Evolutionary conservation across 768 basidiomycete genomes (phyloP).

Genomic region (Tricholoma sp.): DNA sequence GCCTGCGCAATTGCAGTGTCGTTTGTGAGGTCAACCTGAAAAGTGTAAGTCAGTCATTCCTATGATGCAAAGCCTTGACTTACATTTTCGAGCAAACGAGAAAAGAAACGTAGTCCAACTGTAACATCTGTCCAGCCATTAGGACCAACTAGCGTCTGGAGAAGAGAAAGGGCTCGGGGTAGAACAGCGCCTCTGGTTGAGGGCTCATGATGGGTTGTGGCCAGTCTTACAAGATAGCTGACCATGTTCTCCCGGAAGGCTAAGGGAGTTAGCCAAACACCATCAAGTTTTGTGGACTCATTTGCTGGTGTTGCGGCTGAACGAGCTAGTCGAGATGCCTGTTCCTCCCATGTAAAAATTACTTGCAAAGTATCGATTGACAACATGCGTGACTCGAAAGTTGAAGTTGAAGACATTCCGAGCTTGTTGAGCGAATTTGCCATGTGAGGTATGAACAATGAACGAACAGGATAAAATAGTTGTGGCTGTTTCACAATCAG

Average conservation of each 20-base stretch:
- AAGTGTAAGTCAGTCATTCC: conserved; percentile 6
- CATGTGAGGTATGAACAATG: conserved; percentile 90
- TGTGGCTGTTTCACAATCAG: conserved; percentile 88
- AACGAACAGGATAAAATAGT: conserved; percentile 89
- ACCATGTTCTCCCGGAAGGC: conserved; percentile 86
- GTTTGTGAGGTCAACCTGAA: conserved; percentile 64
- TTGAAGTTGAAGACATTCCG: conserved; percentile 70
- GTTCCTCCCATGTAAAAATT: conserved; percentile 92
- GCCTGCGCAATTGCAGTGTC: conserved; percentile 67
- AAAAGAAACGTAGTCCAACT: conserved; percentile 88
- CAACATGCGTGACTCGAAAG: conserved; percentile 74
- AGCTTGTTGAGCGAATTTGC: conserved; percentile 86
- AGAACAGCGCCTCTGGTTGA: conserved; percentile 42
- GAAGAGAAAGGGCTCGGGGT: conserved; percentile 57
- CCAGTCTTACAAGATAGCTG: conserved; percentile 91
- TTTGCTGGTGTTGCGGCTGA: conserved; percentile 14
- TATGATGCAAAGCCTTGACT: conserved; percentile 13
- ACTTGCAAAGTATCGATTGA: conserved; percentile 90
- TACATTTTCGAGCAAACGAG: conserved; percentile 78
- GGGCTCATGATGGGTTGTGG: conserved; percentile 63
- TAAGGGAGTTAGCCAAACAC: conserved; percentile 70
- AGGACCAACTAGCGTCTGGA: conserved; percentile 77
- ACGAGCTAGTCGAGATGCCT: conserved; percentile 31
- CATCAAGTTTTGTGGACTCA: conserved; percentile 16
- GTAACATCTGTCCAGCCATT: conserved; percentile 89